These are phyloP conservation scores for Pisolithus microcarpus DNA, from an alignment of 768 basidiomycete genomes.

Conservation along the genomic window DNA sequence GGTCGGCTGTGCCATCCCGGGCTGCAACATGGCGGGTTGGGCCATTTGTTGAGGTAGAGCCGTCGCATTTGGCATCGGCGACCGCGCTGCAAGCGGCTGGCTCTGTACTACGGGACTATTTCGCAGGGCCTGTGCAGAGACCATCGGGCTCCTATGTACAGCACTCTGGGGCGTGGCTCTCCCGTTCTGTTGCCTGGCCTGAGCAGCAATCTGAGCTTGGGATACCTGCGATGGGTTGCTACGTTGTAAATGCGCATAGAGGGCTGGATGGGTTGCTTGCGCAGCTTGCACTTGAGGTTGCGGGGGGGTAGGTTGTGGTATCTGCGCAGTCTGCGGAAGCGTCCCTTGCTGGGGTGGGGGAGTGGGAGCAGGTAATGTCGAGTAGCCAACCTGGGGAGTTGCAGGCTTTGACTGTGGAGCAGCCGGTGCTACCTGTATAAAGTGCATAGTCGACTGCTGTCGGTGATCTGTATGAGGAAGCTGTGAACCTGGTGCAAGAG, in stretches of 20 bases:
- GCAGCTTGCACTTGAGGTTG: conserved; percentile 10
- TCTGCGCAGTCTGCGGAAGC: conserved; percentile 17
- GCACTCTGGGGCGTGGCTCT: conserved; percentile 23
- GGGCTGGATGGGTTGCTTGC: conserved; percentile 13
- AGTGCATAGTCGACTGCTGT: conserved; percentile 17
- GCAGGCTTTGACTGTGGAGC: conserved; percentile 21
- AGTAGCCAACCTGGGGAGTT: conserved; percentile 23
- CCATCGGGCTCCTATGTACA: conserved; percentile 13
- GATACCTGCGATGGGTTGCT: conserved; percentile 12
- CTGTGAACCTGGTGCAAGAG: conserved; percentile 23
- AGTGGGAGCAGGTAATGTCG: conserved; percentile 12
- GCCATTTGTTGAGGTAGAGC: conserved; percentile 19
- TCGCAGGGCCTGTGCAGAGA: conserved; percentile 15
- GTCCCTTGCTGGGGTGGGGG: conserved; percentile 15
- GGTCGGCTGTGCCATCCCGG: conserved; percentile 12
- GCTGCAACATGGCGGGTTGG: conserved; percentile 10
- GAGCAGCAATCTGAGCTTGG: conserved; percentile 18
- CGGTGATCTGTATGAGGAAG: conserved; percentile 21
- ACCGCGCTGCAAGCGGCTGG: conserved; percentile 16
- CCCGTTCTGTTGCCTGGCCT: conserved; percentile 20
- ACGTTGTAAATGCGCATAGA: conserved; percentile 14
- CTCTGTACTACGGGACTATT: conserved; percentile 32
- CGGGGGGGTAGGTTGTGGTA: conserved; percentile 16
- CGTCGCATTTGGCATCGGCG: conserved; percentile 14
- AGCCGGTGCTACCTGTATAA: conserved; percentile 20